Evolutionary conservation across 2,329 filamentous ascomycete genomes (phyloP).

Genomic region (Xylariaceae sp.): DNA sequence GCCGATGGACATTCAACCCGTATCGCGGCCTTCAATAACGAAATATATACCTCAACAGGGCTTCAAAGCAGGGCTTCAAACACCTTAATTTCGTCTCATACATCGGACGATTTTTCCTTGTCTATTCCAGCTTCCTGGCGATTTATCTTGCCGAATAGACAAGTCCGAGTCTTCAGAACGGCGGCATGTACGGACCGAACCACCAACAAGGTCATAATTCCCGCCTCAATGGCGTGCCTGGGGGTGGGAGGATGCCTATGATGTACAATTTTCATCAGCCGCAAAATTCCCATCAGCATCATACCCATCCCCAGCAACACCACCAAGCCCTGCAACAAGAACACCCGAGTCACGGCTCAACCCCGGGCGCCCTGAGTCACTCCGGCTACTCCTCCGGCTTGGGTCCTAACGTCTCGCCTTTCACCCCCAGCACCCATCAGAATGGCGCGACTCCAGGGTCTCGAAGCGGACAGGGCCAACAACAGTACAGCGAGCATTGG

Average conservation of each 20-base stretch:
- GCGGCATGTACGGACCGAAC: constrained; percentile 69
- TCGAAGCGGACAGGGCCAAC: constrained; percentile 48
- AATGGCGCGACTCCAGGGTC: constrained; percentile 52
- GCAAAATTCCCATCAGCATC: constrained; percentile 50
- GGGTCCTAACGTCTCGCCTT: constrained; percentile 61
- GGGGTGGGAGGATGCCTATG: constrained; percentile 56
- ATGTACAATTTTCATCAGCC: constrained; percentile 56
- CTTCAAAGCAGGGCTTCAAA: constrained; percentile 43
- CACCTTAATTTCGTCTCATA: constrained; percentile 28
- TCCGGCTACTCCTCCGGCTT: constrained; percentile 60
- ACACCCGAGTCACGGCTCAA: constrained; percentile 50
- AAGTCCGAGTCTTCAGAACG: no score
- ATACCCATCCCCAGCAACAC: constrained; percentile 58
- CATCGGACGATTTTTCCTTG: constrained; percentile 29
- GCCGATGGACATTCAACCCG: constrained; percentile 66
- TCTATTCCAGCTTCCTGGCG: background rate
- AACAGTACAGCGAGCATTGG: constrained; percentile 66
- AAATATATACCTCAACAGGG: constrained; percentile 46
- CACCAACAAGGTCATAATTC: constrained; percentile 70
- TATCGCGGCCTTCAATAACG: constrained; percentile 55
- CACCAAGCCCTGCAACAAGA: constrained; percentile 58
- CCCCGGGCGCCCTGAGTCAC: constrained; percentile 56
- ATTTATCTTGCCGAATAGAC: no score
- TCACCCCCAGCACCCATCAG: constrained; percentile 50
- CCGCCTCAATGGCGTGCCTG: constrained; percentile 69